A percentile compares a stretch with the other conserved stretches of the same genome.
Conservation (phyloP, 2,329 filamentous ascomycete genomes). For the Diplocarpon rosae region DNA sequence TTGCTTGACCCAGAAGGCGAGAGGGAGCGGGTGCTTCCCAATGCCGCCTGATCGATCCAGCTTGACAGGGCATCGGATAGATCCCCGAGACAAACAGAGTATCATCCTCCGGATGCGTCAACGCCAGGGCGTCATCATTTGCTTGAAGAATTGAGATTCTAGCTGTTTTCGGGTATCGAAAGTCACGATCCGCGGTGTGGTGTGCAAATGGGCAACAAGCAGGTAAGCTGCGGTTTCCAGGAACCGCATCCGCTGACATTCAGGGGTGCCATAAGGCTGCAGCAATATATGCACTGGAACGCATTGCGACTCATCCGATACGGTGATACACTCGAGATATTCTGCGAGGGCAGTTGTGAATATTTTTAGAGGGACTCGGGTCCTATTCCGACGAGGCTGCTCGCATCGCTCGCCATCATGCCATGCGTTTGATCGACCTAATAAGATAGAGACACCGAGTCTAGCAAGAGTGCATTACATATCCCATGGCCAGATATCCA, state of each 20-base stretch:
- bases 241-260: background rate
- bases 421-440: background rate
- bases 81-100: background rate
- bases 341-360: background rate
- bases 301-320: constrained; percentile 1
- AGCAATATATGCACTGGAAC: background rate
- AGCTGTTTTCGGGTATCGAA: background rate
- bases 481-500: too few species aligned
- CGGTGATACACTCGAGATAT: constrained; percentile 3
- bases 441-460: too few species aligned
- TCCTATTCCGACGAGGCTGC: background rate
- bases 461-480: too few species aligned
- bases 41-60: constrained; percentile 1
- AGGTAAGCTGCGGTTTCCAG: background rate
- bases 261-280: background rate
- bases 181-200: background rate
- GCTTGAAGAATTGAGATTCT: background rate
- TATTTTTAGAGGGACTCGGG: background rate
- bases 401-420: background rate
- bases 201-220: background rate
- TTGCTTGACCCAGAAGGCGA: background rate
- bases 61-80: background rate
- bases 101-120: background rate
- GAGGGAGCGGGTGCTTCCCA: background rate
- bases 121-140: background rate